phyloP scores from a whole-genome alignment of 75 land plant species.

The Isoetes taiwanensis region DNA sequence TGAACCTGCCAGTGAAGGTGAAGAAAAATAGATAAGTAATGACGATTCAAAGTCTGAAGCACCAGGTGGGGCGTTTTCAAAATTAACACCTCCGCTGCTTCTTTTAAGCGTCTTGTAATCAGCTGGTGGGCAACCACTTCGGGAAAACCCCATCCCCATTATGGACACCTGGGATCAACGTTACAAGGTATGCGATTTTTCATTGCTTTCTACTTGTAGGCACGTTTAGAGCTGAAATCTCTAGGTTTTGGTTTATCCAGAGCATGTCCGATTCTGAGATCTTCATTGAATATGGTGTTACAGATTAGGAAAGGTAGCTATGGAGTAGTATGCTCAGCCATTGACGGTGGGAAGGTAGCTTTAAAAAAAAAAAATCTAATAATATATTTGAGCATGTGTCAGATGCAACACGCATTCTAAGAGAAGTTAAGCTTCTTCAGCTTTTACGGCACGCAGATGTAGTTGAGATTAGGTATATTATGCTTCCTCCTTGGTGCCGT shows the following conservation, averaged over 20 bases:
- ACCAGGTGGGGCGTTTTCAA: too few relatives aligned
- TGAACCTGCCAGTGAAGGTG: too few relatives aligned
- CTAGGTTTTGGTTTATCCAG: not conserved
- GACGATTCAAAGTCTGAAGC: too few relatives aligned
- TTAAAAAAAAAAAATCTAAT: not conserved
- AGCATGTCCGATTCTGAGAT: not conserved
- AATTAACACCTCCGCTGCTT: too few relatives aligned
- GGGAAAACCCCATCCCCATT: too few relatives aligned
- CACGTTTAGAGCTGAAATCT: too few relatives aligned
- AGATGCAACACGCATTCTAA: slow-evolving; percentile 1
- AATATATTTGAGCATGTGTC: slow-evolving; percentile 6
- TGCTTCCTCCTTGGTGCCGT: not conserved
- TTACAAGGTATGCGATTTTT: too few relatives aligned
- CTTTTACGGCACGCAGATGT: not conserved
- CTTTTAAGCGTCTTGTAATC: too few relatives aligned
- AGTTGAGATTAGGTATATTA: not conserved
- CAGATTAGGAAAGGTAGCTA: slow-evolving; percentile 5
- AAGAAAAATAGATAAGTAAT: too few relatives aligned
- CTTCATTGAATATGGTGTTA: not conserved
- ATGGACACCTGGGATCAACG: too few relatives aligned
- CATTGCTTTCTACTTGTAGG: too few relatives aligned
- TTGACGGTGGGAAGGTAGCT: not conserved
- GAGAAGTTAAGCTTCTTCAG: slow-evolving; percentile 2
- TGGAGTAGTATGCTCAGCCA: slow-evolving; percentile 4
- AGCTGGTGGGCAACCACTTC: too few relatives aligned